A percentile compares a stretch with the other conserved stretches of the same genome.
phyloP scores from a whole-genome alignment of 768 basidiomycete species.

The Panaeolus papilionaceus region DNA sequence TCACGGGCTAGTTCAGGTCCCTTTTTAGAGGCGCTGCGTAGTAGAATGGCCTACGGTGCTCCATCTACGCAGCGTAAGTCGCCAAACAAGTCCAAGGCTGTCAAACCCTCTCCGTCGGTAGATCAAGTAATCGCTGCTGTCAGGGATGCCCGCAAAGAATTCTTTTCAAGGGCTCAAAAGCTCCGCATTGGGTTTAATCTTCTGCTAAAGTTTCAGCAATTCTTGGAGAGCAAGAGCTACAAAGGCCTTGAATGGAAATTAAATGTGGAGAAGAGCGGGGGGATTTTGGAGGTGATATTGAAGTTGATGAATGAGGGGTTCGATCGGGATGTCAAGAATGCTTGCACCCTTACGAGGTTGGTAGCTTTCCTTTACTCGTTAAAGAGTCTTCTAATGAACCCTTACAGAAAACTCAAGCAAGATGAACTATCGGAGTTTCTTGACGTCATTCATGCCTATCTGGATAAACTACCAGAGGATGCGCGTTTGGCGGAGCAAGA shows the following conservation, averaged over 20 bases:
- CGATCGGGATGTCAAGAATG: slow-evolving; percentile 47
- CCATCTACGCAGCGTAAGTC: not conserved
- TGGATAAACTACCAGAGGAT: slow-evolving; percentile 26
- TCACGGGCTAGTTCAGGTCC: slow-evolving; percentile 18
- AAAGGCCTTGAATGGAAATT: slow-evolving; percentile 41
- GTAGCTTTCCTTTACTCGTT: slow-evolving; percentile 23
- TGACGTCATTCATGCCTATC: slow-evolving; percentile 38
- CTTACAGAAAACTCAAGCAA: slow-evolving; percentile 44
- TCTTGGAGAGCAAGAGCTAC: slow-evolving; percentile 50
- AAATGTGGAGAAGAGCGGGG: slow-evolving; percentile 25
- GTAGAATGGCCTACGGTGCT: slow-evolving; percentile 11
- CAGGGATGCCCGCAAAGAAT: slow-evolving; percentile 40
- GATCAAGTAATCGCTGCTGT: slow-evolving; percentile 40
- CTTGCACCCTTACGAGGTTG: slow-evolving; percentile 57
- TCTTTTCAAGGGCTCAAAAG: slow-evolving; percentile 22
- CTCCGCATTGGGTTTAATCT: slow-evolving; percentile 57
- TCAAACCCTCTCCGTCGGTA: slow-evolving; percentile 35
- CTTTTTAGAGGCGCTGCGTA: slow-evolving; percentile 26
- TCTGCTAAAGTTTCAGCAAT: slow-evolving; percentile 47
- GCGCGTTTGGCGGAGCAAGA: slow-evolving; percentile 42
- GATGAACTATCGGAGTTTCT: slow-evolving; percentile 44
- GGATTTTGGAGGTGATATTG: slow-evolving; percentile 49
- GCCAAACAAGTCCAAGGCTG: slow-evolving; percentile 15
- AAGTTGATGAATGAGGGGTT: slow-evolving; percentile 50
- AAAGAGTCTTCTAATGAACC: slow-evolving; percentile 4